These are phyloP conservation scores for Aspergillus fischeri DNA, from an alignment of 2,329 filamentous ascomycete species.

Conservation along the genomic window DNA sequence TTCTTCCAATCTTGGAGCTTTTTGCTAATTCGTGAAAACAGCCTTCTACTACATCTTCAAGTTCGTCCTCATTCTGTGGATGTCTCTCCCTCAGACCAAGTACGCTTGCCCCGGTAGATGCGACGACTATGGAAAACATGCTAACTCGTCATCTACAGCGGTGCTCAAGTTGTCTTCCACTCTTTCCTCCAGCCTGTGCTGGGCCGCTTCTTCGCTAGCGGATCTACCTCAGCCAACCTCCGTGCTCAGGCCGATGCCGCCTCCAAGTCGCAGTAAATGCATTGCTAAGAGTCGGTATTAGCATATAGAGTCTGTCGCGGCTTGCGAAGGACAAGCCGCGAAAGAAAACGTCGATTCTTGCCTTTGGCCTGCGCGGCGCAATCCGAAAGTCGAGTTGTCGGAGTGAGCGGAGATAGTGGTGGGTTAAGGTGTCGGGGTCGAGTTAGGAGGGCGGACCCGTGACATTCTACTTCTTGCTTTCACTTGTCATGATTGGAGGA, in stretches of 20 bases:
- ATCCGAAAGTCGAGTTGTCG: background rate
- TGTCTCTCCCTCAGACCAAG: slow-evolving; percentile 90
- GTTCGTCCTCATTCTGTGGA: slow-evolving; percentile 95
- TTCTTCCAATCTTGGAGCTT: background rate
- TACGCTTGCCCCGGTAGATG: slow-evolving; percentile 48
- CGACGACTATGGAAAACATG: background rate
- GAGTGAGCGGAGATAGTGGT: background rate
- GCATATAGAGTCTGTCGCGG: slow-evolving; percentile 8
- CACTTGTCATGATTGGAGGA: slow-evolving; percentile 12
- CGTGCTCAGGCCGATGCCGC: slow-evolving; percentile 80
- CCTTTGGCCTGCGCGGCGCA: background rate
- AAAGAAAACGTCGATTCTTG: slow-evolving; percentile 17
- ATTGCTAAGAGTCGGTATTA: slow-evolving; percentile 17
- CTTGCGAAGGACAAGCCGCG: slow-evolving; percentile 8
- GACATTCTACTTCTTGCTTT: slow-evolving; percentile 8
- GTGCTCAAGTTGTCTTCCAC: slow-evolving; percentile 94
- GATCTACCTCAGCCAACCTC: slow-evolving; percentile 78
- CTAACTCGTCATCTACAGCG: slow-evolving; percentile 51
- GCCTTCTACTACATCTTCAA: slow-evolving; percentile 99
- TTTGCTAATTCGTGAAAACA: slow-evolving; percentile 26
- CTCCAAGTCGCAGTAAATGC: slow-evolving; percentile 52
- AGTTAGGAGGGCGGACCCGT: background rate
- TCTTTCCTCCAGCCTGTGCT: slow-evolving; percentile 91
- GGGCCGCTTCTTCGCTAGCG: slow-evolving; percentile 79
- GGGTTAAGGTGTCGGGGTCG: background rate